Conservation (phyloP, 805 yeast genomes). For the Deakozyma indianensis region DNA sequence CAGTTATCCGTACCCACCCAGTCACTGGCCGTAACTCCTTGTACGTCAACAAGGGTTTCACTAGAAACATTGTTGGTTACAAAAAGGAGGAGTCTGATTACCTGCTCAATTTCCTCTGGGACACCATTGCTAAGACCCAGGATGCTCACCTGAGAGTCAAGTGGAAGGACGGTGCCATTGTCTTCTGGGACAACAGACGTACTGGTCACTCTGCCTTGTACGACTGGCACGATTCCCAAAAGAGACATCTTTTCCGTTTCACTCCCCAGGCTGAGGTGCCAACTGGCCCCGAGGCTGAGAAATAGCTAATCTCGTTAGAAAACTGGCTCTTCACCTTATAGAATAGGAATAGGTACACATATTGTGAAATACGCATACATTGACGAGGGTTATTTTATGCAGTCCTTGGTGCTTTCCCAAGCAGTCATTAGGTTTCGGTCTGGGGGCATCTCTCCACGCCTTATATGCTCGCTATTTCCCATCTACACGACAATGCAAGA, state of each 20-base stretch:
- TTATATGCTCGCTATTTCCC: too few species aligned
- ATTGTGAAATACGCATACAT: too few species aligned
- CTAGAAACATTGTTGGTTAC: slow-evolving; percentile 37
- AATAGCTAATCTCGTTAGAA: too few species aligned
- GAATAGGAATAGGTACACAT: too few species aligned
- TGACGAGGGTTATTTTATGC: too few species aligned
- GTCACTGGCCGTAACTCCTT: slow-evolving; percentile 49
- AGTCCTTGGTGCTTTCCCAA: too few species aligned
- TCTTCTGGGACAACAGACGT: slow-evolving; percentile 47
- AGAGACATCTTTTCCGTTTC: slow-evolving; percentile 60
- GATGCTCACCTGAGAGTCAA: slow-evolving; percentile 42
- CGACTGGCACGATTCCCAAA: slow-evolving; percentile 50
- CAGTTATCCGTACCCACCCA: slow-evolving; percentile 49
- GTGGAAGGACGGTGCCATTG: slow-evolving; percentile 40
- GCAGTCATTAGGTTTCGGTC: too few species aligned
- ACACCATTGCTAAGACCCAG: slow-evolving; percentile 33
- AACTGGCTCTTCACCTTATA: too few species aligned
- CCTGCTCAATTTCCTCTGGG: slow-evolving; percentile 32
- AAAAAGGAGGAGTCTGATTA: slow-evolving; percentile 35
- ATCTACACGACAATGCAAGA: too few species aligned
- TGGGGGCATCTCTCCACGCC: too few species aligned
- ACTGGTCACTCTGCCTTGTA: slow-evolving; percentile 38
- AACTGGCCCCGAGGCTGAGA: slow-evolving; percentile 5
- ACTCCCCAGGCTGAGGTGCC: slow-evolving; percentile 71
- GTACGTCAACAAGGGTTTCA: slow-evolving; percentile 38